Conservation (phyloP, 176 grass and related monocot genomes). For the Phyllostachys edulis region DNA sequence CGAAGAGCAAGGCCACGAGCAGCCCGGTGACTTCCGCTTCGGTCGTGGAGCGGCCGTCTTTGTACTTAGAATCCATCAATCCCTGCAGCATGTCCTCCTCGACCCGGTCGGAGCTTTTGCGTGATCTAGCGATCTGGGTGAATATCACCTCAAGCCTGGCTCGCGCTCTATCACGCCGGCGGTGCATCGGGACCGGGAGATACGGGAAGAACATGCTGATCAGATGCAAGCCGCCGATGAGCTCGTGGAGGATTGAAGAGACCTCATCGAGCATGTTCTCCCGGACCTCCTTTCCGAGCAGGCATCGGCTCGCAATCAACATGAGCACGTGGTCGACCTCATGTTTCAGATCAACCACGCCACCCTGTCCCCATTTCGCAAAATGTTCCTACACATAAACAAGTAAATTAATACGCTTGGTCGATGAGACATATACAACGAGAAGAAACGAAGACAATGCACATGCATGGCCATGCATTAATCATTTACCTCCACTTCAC, state of each 20-base stretch:
- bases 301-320: constrained; percentile 44
- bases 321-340: constrained; percentile 47
- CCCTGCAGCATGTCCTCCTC: constrained; percentile 58
- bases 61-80: constrained; percentile 53
- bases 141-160: constrained; percentile 47
- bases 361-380: constrained; percentile 12
- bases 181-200: constrained; percentile 47
- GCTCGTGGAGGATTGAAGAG: constrained; percentile 37
- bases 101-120: constrained; percentile 4
- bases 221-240: constrained; percentile 28
- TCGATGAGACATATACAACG: too few species aligned
- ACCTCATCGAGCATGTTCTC: constrained; percentile 51
- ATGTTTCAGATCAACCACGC: constrained; percentile 37
- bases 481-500: constrained; percentile 42
- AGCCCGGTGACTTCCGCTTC: constrained; percentile 50
- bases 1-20: constrained; percentile 47
- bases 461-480: background rate
- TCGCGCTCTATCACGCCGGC: constrained; percentile 41
- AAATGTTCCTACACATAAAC: constrained; percentile 30
- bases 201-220: constrained; percentile 47
- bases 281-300: constrained; percentile 57
- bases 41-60: constrained; percentile 37
- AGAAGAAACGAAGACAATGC: too few species aligned
- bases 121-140: constrained; percentile 37
- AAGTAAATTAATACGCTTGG: too few species aligned